Conservation (phyloP, 1,284 basidiomycete species). For the Microstroma glucosiphilum region DNA sequence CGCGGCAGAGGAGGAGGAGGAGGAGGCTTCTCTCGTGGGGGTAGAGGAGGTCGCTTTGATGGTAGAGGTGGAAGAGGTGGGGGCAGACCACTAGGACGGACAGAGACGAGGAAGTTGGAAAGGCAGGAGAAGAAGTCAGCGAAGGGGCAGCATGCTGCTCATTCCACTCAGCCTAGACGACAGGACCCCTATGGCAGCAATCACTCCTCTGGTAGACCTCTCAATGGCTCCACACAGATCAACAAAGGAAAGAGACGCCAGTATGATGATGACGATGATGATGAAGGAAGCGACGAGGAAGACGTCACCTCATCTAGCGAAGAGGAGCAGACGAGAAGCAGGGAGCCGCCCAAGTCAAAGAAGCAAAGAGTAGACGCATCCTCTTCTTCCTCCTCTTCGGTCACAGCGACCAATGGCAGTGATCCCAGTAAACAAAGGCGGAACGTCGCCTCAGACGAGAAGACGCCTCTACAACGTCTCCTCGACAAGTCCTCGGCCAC, state of each 20-base stretch:
- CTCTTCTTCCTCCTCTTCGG: too few relatives aligned
- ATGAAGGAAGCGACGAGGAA: background rate
- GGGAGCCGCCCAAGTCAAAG: background rate
- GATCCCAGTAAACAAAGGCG: background rate
- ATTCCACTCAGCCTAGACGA: background rate
- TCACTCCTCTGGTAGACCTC: too few relatives aligned
- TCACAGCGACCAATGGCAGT: too few relatives aligned
- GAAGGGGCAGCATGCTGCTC: background rate
- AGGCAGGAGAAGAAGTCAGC: conserved; percentile 12
- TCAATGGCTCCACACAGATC: background rate
- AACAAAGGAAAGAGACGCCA: conserved; percentile 5
- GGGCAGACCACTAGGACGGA: conserved; percentile 13
- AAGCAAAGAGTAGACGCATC: too few relatives aligned
- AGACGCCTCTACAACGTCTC: conserved; percentile 5
- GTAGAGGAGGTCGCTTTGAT: conserved; percentile 19
- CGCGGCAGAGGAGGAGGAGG: background rate
- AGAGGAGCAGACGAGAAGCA: background rate
- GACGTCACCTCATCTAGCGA: background rate
- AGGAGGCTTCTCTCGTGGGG: conserved; percentile 9
- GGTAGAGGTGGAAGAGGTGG: conserved; percentile 6
- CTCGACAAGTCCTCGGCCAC: background rate
- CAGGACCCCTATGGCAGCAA: too few relatives aligned
- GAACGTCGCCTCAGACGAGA: conserved; percentile 1
- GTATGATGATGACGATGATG: background rate
- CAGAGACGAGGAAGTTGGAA: conserved; percentile 15